Evolutionary conservation across 225 moss, liverwort and hornwort genomes (phyloP), one percentile per base, ranked within the genome.

Genomic region (Lunularia cruciata): DNA sequence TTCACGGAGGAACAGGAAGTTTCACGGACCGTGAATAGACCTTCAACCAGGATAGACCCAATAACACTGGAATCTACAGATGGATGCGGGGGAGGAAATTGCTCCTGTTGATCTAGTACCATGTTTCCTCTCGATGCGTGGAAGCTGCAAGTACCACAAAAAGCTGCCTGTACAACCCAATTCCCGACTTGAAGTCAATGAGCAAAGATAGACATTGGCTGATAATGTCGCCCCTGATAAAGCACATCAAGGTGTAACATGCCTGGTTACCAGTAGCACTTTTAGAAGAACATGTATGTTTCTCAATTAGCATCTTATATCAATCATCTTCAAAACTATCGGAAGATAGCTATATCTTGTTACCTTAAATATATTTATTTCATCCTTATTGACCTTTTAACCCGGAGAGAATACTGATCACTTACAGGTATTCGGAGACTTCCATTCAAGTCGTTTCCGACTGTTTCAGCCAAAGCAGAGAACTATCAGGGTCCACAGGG

Each of bases 351-450:
- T n/a, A n/a, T n/a, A n/a, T n/a, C n/a, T n/a, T n/a, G n/a, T n/a
- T n/a, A n/a, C n/a, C n/a, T n/a, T n/a, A n/a, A n/a, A n/a, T n/a
- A n/a, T n/a, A n/a, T n/a, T n/a, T n/a, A n/a, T n/a, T n/a, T n/a
- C n/a, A n/a, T n/a, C n/a, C n/a, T n/a, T n/a, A n/a, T n/a, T n/a
- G n/a, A n/a, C n/a, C n/a, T n/a, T n/a, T n/a, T n/a, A n/a, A n/a
- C n/a, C n/a, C n/a, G n/a, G n/a, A n/a, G n/a, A n/a, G n/a, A n/a
- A 31, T 31, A 6, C 11, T 47, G 54, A 49, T 28, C 0, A 77
- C 77, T 73, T 73, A 89, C 87, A 57, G 89, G 89, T 73, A 92
- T 79, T 57, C 89, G 87, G 59, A 92, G 81, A 76, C 87, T 89
- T 27, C 89, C 92, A 69, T 86, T 89, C 82, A 73, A 86, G 60